A percentile compares a stretch with the other conserved stretches of the same genome.
These are phyloP conservation scores for Corinectria fuckeliana DNA, from an alignment of 2,329 filamentous ascomycete species.

Conservation along the genomic window DNA sequence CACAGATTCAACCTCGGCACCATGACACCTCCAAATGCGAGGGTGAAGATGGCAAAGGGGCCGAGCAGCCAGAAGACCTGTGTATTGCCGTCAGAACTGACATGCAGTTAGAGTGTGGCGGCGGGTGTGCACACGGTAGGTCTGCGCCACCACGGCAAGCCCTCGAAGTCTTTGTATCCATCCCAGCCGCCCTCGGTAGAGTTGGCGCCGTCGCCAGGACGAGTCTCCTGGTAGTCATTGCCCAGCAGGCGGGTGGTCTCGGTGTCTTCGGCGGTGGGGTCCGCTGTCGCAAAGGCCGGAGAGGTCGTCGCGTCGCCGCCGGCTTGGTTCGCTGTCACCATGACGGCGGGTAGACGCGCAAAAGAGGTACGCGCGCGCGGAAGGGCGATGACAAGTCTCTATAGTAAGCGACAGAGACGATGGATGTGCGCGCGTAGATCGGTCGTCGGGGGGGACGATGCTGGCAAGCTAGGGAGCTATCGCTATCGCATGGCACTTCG, in stretches of 20 bases:
- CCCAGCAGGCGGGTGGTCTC: slow-evolving; percentile 51
- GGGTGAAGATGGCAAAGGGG: slow-evolving; percentile 80
- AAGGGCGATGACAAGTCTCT: neutral
- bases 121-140: slow-evolving; percentile 60
- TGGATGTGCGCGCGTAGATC: neutral
- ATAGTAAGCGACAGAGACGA: neutral
- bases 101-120: neutral
- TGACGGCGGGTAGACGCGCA: neutral
- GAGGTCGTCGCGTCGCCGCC: neutral
- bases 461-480: neutral
- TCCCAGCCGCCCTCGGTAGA: slow-evolving; percentile 49
- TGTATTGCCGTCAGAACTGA: slow-evolving; percentile 31
- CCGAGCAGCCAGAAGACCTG: slow-evolving; percentile 84
- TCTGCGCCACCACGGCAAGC: slow-evolving; percentile 65
- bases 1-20: slow-evolving; percentile 86
- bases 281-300: neutral
- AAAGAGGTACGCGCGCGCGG: neutral
- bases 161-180: slow-evolving; percentile 63
- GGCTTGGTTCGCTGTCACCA: slow-evolving; percentile 1
- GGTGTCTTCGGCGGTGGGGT: slow-evolving; percentile 25
- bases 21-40: slow-evolving; percentile 84
- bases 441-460: slow-evolving; percentile 1
- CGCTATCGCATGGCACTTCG: slow-evolving; percentile 13
- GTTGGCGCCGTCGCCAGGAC: slow-evolving; percentile 17
- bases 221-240: slow-evolving; percentile 29